Evolutionary conservation across 805 yeast species (phyloP).

Genomic region (Candida railenensis): DNA sequence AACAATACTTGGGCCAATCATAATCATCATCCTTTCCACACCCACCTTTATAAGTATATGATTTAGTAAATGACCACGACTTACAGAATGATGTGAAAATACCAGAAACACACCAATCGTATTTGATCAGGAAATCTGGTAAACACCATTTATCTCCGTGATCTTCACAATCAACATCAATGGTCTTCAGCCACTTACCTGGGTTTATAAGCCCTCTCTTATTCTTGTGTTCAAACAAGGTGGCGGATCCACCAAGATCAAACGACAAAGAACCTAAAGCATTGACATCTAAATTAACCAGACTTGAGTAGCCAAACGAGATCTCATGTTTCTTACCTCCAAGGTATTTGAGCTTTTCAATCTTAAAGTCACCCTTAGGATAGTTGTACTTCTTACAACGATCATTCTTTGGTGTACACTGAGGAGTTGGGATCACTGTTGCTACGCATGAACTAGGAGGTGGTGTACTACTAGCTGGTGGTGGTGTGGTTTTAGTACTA

Average conservation of each 20-base stretch:
- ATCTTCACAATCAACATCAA: slow-evolving; percentile 3
- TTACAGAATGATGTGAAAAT: background rate
- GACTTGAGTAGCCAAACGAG: slow-evolving; percentile 1
- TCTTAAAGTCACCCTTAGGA: background rate
- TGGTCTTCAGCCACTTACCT: background rate
- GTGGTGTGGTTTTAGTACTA: slow-evolving; percentile 2
- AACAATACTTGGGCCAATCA: slow-evolving; percentile 4
- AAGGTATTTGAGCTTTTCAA: background rate
- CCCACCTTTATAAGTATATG: slow-evolving; percentile 1
- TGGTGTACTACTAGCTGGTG: slow-evolving; percentile 7
- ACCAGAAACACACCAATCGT: slow-evolving; percentile 1
- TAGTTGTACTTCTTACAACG: slow-evolving; percentile 2
- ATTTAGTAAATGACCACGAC: background rate
- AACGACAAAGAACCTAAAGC: background rate
- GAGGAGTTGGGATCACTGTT: slow-evolving; percentile 1
- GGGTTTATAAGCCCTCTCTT: background rate
- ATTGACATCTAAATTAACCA: background rate
- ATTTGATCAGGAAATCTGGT: background rate
- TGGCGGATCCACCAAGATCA: background rate
- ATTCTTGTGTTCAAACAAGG: slow-evolving; percentile 1
- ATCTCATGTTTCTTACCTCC: slow-evolving; percentile 1
- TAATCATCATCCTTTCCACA: background rate
- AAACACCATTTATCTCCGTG: slow-evolving; percentile 1
- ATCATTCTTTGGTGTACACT: background rate
- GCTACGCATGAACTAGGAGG: slow-evolving; percentile 7